A percentile compares a stretch with the other conserved stretches of the same genome.
These are phyloP conservation scores for Lagerstroemia speciosa DNA, from an alignment of 345 rosid genomes.

Conservation along the genomic window DNA sequence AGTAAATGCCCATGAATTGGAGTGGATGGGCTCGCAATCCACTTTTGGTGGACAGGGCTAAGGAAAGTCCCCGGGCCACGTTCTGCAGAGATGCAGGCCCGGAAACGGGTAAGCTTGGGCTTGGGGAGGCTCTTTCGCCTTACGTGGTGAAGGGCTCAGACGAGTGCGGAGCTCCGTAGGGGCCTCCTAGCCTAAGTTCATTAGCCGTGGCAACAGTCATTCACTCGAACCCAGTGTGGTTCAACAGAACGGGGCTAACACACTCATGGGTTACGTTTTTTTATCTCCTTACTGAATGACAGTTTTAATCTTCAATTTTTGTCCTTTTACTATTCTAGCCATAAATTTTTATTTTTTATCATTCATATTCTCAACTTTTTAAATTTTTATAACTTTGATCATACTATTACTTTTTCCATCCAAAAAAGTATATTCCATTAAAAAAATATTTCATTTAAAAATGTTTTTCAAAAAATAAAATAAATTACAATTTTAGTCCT, in stretches of 20 bases:
- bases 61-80: conserved; percentile 5
- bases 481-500: too few relatives aligned
- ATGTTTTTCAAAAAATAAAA: too few relatives aligned
- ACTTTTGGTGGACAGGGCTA: fast-evolving
- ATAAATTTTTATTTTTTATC: too few relatives aligned
- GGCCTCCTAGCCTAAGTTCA: neutral
- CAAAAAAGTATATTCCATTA: too few relatives aligned
- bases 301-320: too few relatives aligned
- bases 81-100: conserved; percentile 12
- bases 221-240: neutral
- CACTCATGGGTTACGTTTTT: neutral
- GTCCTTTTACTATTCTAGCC: too few relatives aligned
- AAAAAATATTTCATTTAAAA: too few relatives aligned
- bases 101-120: neutral
- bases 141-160: conserved; percentile 5
- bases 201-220: neutral
- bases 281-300: neutral
- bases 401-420: too few relatives aligned
- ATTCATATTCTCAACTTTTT: too few relatives aligned
- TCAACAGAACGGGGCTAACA: neutral
- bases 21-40: neutral
- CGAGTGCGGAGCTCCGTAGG: neutral
- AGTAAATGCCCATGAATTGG: neutral
- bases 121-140: neutral
- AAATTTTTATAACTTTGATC: too few relatives aligned